These are phyloP conservation scores for Ephemerocybe angulata DNA, from an alignment of 768 basidiomycete genomes.

Conservation along the genomic window DNA sequence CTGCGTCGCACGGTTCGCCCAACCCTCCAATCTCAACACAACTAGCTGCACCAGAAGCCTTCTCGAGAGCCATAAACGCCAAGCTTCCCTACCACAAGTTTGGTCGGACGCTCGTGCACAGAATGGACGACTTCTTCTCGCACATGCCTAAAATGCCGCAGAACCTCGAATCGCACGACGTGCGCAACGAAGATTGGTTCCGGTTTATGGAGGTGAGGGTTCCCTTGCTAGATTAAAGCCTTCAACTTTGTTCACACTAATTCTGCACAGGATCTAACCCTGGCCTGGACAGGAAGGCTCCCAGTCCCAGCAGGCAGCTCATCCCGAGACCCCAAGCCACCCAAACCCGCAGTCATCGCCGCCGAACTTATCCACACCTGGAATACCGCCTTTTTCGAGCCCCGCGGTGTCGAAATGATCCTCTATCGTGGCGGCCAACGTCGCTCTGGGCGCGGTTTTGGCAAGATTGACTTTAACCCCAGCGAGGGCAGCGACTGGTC, in stretches of 20 bases:
- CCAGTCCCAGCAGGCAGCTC: slow-evolving; percentile 48
- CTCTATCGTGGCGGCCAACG: slow-evolving; percentile 79
- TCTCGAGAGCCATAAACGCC: slow-evolving; percentile 68
- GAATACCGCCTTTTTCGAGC: slow-evolving; percentile 73
- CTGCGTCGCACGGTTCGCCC: no score
- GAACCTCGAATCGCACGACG: slow-evolving; percentile 71
- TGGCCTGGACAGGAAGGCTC: slow-evolving; percentile 75
- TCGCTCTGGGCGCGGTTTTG: slow-evolving; percentile 61
- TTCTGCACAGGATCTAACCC: slow-evolving; percentile 56
- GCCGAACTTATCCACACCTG: slow-evolving; percentile 77
- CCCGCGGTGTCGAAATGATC: slow-evolving; percentile 73
- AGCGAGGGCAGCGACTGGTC: slow-evolving; percentile 42
- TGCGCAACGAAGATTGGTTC: slow-evolving; percentile 76
- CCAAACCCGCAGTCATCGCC: slow-evolving; percentile 55
- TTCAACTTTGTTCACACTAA: not conserved
- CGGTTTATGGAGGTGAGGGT: slow-evolving; percentile 67
- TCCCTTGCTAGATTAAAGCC: not conserved
- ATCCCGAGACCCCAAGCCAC: slow-evolving; percentile 41
- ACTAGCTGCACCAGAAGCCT: slow-evolving; percentile 64
- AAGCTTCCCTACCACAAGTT: slow-evolving; percentile 68
- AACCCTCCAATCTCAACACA: slow-evolving; percentile 36
- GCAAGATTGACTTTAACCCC: slow-evolving; percentile 51
- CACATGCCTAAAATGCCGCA: slow-evolving; percentile 68
- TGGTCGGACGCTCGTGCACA: slow-evolving; percentile 64
- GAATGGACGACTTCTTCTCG: slow-evolving; percentile 69